Base-by-base conservation (phyloP, 345 rosid genomes). In the Fremontodendron californicum region DNA sequence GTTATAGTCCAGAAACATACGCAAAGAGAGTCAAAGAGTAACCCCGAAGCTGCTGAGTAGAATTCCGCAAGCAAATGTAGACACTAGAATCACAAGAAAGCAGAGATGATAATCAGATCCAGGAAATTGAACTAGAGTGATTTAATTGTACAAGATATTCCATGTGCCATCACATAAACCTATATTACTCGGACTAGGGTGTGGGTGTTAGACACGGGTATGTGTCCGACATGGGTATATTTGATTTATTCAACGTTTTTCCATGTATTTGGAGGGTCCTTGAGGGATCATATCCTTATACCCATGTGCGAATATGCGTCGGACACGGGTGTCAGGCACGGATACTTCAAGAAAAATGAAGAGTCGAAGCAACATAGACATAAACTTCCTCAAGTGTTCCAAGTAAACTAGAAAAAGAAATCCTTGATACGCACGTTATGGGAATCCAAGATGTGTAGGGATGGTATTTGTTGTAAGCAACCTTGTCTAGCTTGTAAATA, bases 391-490 rank as follows among this genome's bases (percentile, higher is more conserved):
- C 16, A 23, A 21, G 16, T 60, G 27, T 43, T 65, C 35, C 6
- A 45, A 54, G 11, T 9, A 46, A 67, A 11, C 12, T 3, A 5
- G n/a, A 70, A 35, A 62, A 67, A 57, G 15, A 71, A 49, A 39
- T 66, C 67, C 54, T 71, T 27, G 71, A 72, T 33, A 86, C 96
- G 69, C 76, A 96, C 98, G 97, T 93, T 76, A 96, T 96, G n/a
- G 98, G 99, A 67, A 96, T 96, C 99, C 98, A 96, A 23, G 99
- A 96, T 78, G 99, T 92, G 85, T 96, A 96, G 5, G 99, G 99
- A 75, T 96, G 99, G 84, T 84, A 88, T 89, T 87, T 91, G 91
- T 96, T 96, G 90, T 96, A 96, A 48, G 96, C 54, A 74, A 89
- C 89, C 82, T 91, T 93, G 82, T 96, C 99, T 81, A 96, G 83